Percentiles rank a stretch among this genome's conserved stretches.
Evolutionary conservation across 2,329 filamentous ascomycete genomes (phyloP).

Genomic region (Cryphonectria japonica): DNA sequence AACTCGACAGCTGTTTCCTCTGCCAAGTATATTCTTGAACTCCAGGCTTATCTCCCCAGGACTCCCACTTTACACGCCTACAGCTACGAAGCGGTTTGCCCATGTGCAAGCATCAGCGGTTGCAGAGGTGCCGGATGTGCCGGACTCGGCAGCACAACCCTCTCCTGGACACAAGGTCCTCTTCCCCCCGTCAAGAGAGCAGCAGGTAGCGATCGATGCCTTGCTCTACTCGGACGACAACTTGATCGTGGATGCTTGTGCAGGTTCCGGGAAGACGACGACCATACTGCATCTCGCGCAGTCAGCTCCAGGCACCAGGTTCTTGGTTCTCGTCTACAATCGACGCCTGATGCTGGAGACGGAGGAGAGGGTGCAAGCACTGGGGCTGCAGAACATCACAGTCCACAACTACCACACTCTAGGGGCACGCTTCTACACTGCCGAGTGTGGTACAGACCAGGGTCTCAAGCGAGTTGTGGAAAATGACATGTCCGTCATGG

Average conservation of each 20-base stretch:
- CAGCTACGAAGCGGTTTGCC: background rate
- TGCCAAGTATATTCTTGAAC: background rate
- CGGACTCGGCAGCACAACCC: background rate
- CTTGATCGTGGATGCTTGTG: slow-evolving; percentile 25
- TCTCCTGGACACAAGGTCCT: slow-evolving; percentile 3
- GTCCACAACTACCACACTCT: slow-evolving; percentile 26
- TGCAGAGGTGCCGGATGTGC: background rate
- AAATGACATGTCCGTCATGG: slow-evolving; percentile 20
- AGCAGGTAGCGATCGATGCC: slow-evolving; percentile 23
- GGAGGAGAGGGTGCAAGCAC: slow-evolving; percentile 16
- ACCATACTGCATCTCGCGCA: slow-evolving; percentile 26
- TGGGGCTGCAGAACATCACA: slow-evolving; percentile 22
- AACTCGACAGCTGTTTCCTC: background rate
- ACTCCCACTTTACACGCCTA: background rate
- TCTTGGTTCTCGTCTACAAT: slow-evolving; percentile 27
- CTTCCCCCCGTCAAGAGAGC: slow-evolving; percentile 21
- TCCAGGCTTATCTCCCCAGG: background rate
- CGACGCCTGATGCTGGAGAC: slow-evolving; percentile 27
- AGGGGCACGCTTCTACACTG: slow-evolving; percentile 21
- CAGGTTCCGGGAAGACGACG: slow-evolving; percentile 27
- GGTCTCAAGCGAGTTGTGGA: slow-evolving; percentile 28
- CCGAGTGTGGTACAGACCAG: slow-evolving; percentile 26
- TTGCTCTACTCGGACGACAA: slow-evolving; percentile 20
- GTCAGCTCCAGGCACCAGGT: slow-evolving; percentile 12
- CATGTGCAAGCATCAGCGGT: background rate